These are phyloP conservation scores for Fusarium begoniae DNA, from an alignment of 2,329 filamentous ascomycete species.

Conservation along the genomic window DNA sequence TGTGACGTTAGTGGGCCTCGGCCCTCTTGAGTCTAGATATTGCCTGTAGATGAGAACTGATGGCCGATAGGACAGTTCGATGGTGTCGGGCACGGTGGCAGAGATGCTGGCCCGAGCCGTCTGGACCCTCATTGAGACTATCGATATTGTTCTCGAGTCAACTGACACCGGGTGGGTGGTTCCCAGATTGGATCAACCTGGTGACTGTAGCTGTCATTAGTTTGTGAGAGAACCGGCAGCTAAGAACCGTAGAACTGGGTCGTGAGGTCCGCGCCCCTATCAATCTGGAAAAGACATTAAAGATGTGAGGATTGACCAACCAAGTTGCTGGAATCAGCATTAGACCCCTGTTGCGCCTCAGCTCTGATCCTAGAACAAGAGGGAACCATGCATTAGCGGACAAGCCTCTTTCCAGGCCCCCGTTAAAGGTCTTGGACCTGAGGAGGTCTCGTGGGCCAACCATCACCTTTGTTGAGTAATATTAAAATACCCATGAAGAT, in stretches of 20 bases:
- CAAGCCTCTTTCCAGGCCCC: constrained; percentile 26
- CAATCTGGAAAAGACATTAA: constrained; percentile 35
- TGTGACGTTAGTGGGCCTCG: not conserved
- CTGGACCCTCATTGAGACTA: not conserved
- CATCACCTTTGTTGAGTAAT: constrained; percentile 20
- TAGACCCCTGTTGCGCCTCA: constrained; percentile 26
- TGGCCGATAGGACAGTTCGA: not conserved
- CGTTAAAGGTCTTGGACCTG: constrained; percentile 21
- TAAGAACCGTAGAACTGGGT: constrained; percentile 1
- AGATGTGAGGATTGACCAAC: constrained; percentile 37
- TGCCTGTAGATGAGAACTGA: not conserved
- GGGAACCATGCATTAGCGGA: constrained; percentile 8
- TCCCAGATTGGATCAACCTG: not conserved
- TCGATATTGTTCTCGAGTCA: constrained; percentile 1
- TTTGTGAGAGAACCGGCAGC: not conserved
- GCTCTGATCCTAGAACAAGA: constrained; percentile 16
- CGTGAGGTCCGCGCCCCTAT: constrained; percentile 19
- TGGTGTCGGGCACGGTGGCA: not conserved
- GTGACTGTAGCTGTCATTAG: not conserved
- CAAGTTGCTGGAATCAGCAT: constrained; percentile 8
- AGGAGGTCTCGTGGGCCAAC: constrained; percentile 5
- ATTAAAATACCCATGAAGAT: constrained; percentile 1
- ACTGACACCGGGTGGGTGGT: not conserved
- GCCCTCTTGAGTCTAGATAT: not conserved
- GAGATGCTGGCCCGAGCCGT: constrained; percentile 1